phyloP scores from a whole-genome alignment of 371 early-diverging fungal species.

The Lichtheimia corymbifera region DNA sequence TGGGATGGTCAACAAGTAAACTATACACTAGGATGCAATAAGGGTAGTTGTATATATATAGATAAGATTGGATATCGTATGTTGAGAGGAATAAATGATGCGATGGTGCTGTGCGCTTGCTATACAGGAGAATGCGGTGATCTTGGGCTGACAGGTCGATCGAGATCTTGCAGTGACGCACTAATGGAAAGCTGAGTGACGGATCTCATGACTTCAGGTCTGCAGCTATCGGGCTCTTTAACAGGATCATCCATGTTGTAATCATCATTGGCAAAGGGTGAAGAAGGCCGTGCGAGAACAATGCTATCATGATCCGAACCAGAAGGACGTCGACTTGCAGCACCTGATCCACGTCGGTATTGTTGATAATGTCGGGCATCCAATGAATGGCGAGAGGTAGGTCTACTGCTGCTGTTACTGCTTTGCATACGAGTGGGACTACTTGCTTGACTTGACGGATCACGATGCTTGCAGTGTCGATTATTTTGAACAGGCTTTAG shows the following conservation, averaged over 20 bases:
- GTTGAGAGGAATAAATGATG: background rate
- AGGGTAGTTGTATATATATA: slow-evolving; percentile 1
- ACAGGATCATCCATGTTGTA: slow-evolving; percentile 31
- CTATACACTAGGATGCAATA: slow-evolving; percentile 1
- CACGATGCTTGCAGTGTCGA: no score
- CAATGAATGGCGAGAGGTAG: slow-evolving; percentile 11
- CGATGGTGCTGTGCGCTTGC: background rate
- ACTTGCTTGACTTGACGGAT: no score
- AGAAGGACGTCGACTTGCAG: slow-evolving; percentile 23
- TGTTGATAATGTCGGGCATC: slow-evolving; percentile 9
- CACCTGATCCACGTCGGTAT: slow-evolving; percentile 7
- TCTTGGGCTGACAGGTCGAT: slow-evolving; percentile 11
- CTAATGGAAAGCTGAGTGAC: slow-evolving; percentile 46
- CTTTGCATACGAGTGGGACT: no score
- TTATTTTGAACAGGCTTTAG: no score
- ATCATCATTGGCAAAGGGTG: slow-evolving; percentile 37
- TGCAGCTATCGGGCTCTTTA: slow-evolving; percentile 44
- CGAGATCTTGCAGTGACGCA: slow-evolving; percentile 36
- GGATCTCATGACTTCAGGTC: slow-evolving; percentile 48
- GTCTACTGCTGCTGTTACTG: background rate
- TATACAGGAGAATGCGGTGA: background rate
- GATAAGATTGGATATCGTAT: background rate
- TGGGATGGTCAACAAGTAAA: background rate
- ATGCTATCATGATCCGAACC: slow-evolving; percentile 34
- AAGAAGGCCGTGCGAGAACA: slow-evolving; percentile 25